Evolutionary conservation across 1,284 basidiomycete species (phyloP), one percentile per base, ranked within the genome.

Genomic region (Heliocybe sulcata): DNA sequence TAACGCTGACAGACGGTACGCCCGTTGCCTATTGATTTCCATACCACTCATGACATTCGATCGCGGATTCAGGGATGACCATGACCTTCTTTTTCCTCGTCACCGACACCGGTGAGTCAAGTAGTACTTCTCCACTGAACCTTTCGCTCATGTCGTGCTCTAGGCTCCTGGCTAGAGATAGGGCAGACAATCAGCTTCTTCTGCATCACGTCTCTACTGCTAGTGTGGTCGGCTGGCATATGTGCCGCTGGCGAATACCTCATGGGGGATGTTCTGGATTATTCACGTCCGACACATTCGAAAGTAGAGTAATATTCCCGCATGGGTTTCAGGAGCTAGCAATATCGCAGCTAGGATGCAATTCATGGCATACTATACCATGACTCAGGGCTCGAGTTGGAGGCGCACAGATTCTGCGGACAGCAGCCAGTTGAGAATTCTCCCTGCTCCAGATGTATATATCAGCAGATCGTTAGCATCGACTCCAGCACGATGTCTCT

Each of bases 141-240:
- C 31, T 35, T 26, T 19, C 27, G 55, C 51, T 10, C 60, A 23
- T n/a, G n/a, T 22, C 23, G 35, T 25, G 23, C 0, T 22, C 45
- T 29, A 77, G 87, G 87, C 0, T 92, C 88, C 4, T 95, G 92
- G 93, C 72, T 94, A 54, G 90, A 94, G 65, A 94, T 94, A 55
- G 92, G 92, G 3, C 89, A 92, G 67, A 87, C 87, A 0, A 94
- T 94, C 64, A 91, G 82, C 54, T 92, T 93, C 70, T 94, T 94
- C 69, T 89, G 87, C 62, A 91, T 94, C 61, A 82, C 89, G 0
- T 93, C 90, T 1, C 69, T 93, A 47, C 71, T 94, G 52, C 75
- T 91, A 52, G 76, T 91, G 25, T 93, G 88, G 80, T 88, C 90
- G 1, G 85, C 84, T 33, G 87, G 84, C 0, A 81, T 90, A 22